Percentiles rank a stretch among this genome's conserved stretches.
Conservation (phyloP, 2,329 filamentous ascomycete species). For the Hymenoscyphus scutula region DNA sequence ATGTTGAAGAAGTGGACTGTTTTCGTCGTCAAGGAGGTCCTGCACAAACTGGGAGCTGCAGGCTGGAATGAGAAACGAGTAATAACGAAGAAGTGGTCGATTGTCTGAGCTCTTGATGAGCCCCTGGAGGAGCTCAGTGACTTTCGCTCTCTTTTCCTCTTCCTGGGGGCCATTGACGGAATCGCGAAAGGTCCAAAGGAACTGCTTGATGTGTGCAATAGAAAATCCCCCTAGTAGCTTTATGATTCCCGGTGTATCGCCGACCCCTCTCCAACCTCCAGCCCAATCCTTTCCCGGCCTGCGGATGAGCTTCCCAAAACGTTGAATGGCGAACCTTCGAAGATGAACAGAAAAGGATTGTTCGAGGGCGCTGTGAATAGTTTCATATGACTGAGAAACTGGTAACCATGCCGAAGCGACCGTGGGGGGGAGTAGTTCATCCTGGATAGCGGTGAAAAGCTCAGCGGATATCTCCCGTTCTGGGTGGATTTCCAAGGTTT, state of each 20-base stretch:
- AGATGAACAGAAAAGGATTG: conserved; percentile 1
- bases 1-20: conserved; percentile 1
- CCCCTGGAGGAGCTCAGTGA: conserved; percentile 5
- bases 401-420: neutral
- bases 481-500: neutral
- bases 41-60: conserved; percentile 3
- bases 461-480: neutral
- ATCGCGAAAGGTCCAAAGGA: neutral
- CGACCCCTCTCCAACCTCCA: neutral
- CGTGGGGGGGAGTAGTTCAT: neutral
- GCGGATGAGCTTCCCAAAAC: neutral
- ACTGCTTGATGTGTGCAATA: conserved; percentile 2
- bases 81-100: conserved; percentile 2
- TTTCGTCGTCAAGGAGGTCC: neutral
- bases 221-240: neutral
- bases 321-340: conserved; percentile 5
- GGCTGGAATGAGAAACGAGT: neutral
- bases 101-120: neutral
- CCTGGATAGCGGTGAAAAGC: conserved; percentile 1
- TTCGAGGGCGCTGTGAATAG: neutral
- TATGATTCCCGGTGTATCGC: conserved; percentile 1
- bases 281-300: neutral
- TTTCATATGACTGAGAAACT: neutral
- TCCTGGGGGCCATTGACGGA: neutral
- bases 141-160: conserved; percentile 1